Evolutionary conservation across 805 yeast genomes (phyloP).

Genomic region (Vanderwaltozyma verrucispora): DNA sequence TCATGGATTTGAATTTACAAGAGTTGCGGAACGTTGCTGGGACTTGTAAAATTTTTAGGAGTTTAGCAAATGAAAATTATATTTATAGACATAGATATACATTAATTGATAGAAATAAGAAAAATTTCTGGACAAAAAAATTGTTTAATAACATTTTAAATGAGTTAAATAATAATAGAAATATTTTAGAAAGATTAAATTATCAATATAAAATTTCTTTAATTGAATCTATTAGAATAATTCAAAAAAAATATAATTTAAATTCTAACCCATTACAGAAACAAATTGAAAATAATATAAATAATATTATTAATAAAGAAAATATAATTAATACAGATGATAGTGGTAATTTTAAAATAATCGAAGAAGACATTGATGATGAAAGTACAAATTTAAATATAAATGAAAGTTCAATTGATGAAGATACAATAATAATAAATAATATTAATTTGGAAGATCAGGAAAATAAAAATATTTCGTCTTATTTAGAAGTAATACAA

Average conservation of each 20-base stretch:
- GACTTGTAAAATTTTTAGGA: slow-evolving; percentile 17
- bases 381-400: background rate
- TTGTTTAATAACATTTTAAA: slow-evolving; percentile 15
- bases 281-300: slow-evolving; percentile 1
- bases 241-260: slow-evolving; percentile 11
- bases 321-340: background rate
- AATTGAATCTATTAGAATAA: slow-evolving; percentile 9
- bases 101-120: slow-evolving; percentile 6
- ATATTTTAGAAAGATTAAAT: slow-evolving; percentile 5
- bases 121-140: slow-evolving; percentile 13
- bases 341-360: background rate
- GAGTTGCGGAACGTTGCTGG: slow-evolving; percentile 15
- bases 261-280: slow-evolving; percentile 3
- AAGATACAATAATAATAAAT: background rate
- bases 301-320: background rate
- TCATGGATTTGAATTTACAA: slow-evolving; percentile 14
- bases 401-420: background rate
- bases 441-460: background rate
- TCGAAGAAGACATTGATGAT: background rate
- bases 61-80: slow-evolving; percentile 16
- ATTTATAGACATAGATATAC: slow-evolving; percentile 10
- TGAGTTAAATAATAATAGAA: slow-evolving; percentile 10
- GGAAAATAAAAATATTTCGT: background rate
- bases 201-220: slow-evolving; percentile 9
- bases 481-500: background rate